Evolutionary conservation across 768 basidiomycete species (phyloP).

Genomic region (Leccinum ochraceum): DNA sequence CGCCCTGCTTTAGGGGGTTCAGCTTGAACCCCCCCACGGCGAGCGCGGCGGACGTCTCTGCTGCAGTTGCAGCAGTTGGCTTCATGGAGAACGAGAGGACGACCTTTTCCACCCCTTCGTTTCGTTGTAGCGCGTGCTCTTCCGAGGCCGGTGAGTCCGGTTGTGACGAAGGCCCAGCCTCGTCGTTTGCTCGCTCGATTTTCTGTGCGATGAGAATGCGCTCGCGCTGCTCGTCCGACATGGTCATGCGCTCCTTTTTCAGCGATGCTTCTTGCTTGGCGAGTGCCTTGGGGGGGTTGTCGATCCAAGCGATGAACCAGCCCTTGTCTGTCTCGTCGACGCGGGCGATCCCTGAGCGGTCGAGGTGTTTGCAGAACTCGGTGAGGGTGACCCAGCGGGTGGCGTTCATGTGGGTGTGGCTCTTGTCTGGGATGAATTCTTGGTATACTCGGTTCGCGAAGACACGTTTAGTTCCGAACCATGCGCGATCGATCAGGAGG

Average conservation of each 20-base stretch:
- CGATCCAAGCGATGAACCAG: conserved; percentile 97
- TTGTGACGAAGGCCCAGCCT: conserved; percentile 31
- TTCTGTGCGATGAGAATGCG: conserved; percentile 88
- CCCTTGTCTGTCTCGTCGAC: conserved; percentile 99
- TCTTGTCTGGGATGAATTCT: no score
- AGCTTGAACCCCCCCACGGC: conserved; percentile 51
- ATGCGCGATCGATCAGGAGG: no score
- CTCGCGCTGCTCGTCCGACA: conserved; percentile 94
- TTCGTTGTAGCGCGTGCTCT: conserved; percentile 63
- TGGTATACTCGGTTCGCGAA: no score
- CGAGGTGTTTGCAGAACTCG: conserved; percentile 92
- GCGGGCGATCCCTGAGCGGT: conserved; percentile 79
- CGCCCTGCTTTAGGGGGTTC: conserved; percentile 45
- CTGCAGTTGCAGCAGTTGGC: conserved; percentile 30
- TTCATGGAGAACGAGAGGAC: conserved; percentile 72
- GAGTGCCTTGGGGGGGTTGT: conserved; percentile 92
- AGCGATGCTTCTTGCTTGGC: conserved; percentile 83
- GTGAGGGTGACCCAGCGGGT: conserved; percentile 97
- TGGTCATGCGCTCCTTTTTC: conserved; percentile 91
- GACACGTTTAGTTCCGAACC: no score
- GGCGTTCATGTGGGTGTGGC: conserved; percentile 92
- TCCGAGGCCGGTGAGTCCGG: conserved; percentile 44
- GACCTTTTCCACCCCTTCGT: conserved; percentile 71
- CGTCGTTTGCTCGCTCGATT: conserved; percentile 81
- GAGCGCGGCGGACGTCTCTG: conserved; percentile 35